Conservation (phyloP, 345 rosid species). For the Reutealis trisperma region DNA sequence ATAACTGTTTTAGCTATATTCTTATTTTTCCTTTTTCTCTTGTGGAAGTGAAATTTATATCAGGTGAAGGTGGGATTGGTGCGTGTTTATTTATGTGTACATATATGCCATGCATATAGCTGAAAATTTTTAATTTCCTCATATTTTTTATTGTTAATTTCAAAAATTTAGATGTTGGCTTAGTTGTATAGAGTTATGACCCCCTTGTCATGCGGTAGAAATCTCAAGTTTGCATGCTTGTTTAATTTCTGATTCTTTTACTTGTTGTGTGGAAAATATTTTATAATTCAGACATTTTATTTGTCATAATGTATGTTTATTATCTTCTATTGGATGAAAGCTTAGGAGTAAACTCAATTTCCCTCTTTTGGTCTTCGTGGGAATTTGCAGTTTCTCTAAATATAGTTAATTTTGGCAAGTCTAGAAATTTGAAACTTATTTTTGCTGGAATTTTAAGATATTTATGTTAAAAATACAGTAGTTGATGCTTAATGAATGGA, state of each 20-base stretch:
- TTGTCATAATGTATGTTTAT: not conserved
- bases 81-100: no score
- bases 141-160: not conserved
- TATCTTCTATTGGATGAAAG: not conserved
- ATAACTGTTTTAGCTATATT: not conserved
- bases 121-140: not conserved
- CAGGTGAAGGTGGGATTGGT: not conserved
- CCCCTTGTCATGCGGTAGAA: not conserved
- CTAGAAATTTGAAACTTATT: not conserved
- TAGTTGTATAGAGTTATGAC: not conserved
- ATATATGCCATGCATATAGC: no score
- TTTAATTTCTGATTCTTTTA: not conserved
- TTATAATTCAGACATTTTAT: not conserved
- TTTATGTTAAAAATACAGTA: not conserved
- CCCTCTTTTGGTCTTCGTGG: not conserved
- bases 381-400: not conserved
- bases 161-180: not conserved
- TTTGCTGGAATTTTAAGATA: not conserved
- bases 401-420: not conserved
- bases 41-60: not conserved
- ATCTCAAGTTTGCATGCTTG: not conserved
- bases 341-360: not conserved
- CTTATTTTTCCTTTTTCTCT: not conserved
- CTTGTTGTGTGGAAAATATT: not conserved
- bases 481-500: not conserved